phyloP scores from a whole-genome alignment of 768 basidiomycete genomes.

The Calocera viscosa region DNA sequence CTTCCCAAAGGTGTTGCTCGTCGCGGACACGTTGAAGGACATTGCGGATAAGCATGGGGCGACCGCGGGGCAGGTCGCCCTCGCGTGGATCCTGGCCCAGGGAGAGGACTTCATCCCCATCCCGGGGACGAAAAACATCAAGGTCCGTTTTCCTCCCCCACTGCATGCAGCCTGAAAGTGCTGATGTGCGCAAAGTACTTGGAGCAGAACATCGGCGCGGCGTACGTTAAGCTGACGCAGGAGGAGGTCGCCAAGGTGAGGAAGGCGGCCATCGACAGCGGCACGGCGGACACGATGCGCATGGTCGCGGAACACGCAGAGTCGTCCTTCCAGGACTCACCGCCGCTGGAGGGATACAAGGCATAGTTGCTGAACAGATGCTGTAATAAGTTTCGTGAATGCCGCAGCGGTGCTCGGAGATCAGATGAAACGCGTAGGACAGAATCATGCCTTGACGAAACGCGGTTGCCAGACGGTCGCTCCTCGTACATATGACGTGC shows the following conservation, averaged over 20 bases:
- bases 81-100: constrained; percentile 28
- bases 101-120: constrained; percentile 24
- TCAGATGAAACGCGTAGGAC: no score
- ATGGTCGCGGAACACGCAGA: neutral
- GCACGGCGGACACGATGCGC: neutral
- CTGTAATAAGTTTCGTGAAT: no score
- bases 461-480: no score
- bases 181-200: neutral
- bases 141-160: neutral
- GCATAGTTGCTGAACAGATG: no score
- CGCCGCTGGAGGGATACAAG: neutral
- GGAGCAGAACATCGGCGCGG: constrained; percentile 8
- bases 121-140: constrained; percentile 17
- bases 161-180: neutral
- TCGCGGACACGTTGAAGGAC: constrained; percentile 27
- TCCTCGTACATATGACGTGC: no score
- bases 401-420: no score
- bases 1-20: constrained; percentile 26
- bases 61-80: constrained; percentile 27
- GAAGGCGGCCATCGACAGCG: neutral
- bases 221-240: neutral
- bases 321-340: neutral
- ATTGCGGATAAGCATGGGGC: constrained; percentile 28
- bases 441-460: no score
- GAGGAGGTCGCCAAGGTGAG: neutral